These are phyloP conservation scores for Thalassiosira livingstoniorum DNA, from an alignment of 352 stramenopile genomes.

Conservation along the genomic window DNA sequence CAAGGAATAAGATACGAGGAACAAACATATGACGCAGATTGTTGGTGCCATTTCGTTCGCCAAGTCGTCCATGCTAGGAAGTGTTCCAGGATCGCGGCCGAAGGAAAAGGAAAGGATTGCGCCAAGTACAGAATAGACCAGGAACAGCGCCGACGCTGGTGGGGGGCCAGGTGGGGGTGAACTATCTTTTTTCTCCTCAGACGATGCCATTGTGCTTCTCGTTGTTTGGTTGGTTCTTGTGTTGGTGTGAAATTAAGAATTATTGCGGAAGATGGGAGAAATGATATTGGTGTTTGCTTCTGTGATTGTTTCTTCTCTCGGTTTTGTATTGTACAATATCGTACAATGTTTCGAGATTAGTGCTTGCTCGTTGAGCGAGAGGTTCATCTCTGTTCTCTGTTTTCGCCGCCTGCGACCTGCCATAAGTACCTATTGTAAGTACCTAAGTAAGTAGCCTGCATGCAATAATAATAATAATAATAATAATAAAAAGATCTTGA, in stretches of 20 bases:
- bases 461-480: too few species aligned
- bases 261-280: too few species aligned
- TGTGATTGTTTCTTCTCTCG: too few species aligned
- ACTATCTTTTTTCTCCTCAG: neutral
- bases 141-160: slow-evolving; percentile 3
- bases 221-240: neutral
- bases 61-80: slow-evolving; percentile 17
- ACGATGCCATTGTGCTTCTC: neutral
- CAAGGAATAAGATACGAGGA: slow-evolving; percentile 39
- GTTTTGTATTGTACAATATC: too few species aligned
- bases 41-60: slow-evolving; percentile 31
- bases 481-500: too few species aligned
- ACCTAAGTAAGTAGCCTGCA: too few species aligned
- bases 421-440: too few species aligned
- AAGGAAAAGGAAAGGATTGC: slow-evolving; percentile 33
- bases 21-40: slow-evolving; percentile 38
- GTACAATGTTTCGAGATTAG: too few species aligned
- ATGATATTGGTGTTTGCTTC: too few species aligned
- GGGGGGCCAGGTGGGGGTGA: neutral
- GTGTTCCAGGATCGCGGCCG: slow-evolving; percentile 35
- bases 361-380: too few species aligned
- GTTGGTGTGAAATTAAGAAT: neutral
- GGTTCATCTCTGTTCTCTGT: too few species aligned
- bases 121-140: slow-evolving; percentile 35
- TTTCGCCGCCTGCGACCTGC: too few species aligned